Evolutionary conservation across 2,329 filamentous ascomycete species (phyloP), one percentile per base, ranked within the genome.

Genomic region (Claviceps sp.): DNA sequence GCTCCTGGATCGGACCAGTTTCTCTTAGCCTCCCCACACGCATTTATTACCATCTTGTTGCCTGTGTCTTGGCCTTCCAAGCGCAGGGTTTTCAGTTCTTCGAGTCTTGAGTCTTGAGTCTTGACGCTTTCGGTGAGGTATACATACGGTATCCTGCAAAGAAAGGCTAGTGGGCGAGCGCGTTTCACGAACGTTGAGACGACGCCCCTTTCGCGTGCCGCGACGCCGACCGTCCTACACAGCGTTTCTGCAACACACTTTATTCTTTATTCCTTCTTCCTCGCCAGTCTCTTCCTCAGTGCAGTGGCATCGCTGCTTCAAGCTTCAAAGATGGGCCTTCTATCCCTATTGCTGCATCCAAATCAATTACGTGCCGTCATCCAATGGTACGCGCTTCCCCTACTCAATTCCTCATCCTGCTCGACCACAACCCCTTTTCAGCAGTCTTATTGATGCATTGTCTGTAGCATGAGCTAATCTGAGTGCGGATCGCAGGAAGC

Each of bases 301-400:
- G n/a, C 17, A 23, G 17, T 20, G 13, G n/a, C 29, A 5, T 29
- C 43, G 49, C 23, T 42, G 45, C 23, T 23, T 20, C 36, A 11
- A 14, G 56, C 56, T 61, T 60, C 64, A 76, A 77, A 63, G 56
- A 84, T 84, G 80, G 77, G 73, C 56, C 67, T 81, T 54, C 63
- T 86, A 56, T 93, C 91, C 73, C 86, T 82, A 62, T 68, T 82
- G 53, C 71, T 86, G 58, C 89, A 94, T 69, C 85, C 87, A 38
- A 76, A 76, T 58, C 78, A 95, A 72, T 72, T 95, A 66, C 82
- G 88, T 63, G 77, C 85, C 46, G 88, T 95, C 56, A 76, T 95
- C 56, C 89, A 95, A 83, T 95, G 89, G 89, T 46, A 34, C 34
- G 49, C 93, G 75, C 59, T 59, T 34, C 9, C 9, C 2, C 73